Percentiles rank a stretch among this genome's conserved stretches.
phyloP scores from a whole-genome alignment of 1,284 basidiomycete species.

The Tilletia walkeri region DNA sequence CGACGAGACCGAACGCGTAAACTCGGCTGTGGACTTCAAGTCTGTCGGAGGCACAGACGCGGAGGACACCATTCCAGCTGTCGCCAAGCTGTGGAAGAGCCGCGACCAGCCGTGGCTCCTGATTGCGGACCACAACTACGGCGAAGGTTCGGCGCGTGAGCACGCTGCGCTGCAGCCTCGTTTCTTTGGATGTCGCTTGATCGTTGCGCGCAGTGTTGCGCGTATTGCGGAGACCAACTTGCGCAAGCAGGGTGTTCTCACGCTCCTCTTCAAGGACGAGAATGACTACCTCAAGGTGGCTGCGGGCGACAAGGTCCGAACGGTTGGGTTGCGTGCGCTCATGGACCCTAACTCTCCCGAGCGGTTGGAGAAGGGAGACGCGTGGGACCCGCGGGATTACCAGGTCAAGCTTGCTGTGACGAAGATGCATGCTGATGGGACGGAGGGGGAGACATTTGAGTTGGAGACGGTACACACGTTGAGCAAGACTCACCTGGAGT shows the following conservation, averaged over 20 bases:
- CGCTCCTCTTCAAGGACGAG: slow-evolving; percentile 53
- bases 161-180: slow-evolving; percentile 96
- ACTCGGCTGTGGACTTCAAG: slow-evolving; percentile 48
- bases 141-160: slow-evolving; percentile 96
- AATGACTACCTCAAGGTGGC: slow-evolving; percentile 47
- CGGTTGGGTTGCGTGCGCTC: slow-evolving; percentile 47
- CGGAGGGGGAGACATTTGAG: slow-evolving; percentile 45
- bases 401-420: slow-evolving; percentile 51
- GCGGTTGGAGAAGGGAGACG: slow-evolving; percentile 26
- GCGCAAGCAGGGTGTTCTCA: slow-evolving; percentile 55
- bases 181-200: slow-evolving; percentile 71
- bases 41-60: slow-evolving; percentile 60
- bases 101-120: slow-evolving; percentile 72
- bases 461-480: slow-evolving; percentile 50
- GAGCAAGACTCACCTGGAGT: slow-evolving; percentile 45
- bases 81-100: slow-evolving; percentile 47
- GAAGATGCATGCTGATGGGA: slow-evolving; percentile 45
- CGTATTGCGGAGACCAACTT: slow-evolving; percentile 68
- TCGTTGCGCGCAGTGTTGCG: slow-evolving; percentile 61
- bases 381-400: slow-evolving; percentile 25
- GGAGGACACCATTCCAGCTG: slow-evolving; percentile 50
- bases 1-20: slow-evolving; percentile 59
- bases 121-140: slow-evolving; percentile 82
- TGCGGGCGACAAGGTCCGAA: slow-evolving; percentile 50
- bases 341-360: slow-evolving; percentile 32